These are phyloP conservation scores for Mallotus nudiflorus DNA, from an alignment of 345 rosid genomes.

Conservation along the genomic window DNA sequence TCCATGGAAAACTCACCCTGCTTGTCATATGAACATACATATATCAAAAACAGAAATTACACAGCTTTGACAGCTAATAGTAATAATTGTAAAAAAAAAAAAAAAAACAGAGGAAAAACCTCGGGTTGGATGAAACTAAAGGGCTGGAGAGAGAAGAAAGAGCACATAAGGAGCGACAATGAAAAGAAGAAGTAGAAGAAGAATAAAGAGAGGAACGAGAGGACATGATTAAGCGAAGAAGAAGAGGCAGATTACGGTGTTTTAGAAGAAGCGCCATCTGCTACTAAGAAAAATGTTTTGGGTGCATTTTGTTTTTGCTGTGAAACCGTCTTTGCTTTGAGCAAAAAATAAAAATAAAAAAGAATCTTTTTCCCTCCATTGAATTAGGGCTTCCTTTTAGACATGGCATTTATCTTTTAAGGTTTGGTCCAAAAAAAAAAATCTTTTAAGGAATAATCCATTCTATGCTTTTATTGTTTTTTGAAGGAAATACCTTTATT, in stretches of 20 bases:
- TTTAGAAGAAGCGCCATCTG: conserved; percentile 42
- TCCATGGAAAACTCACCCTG: conserved; percentile 52
- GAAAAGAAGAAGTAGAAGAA: conserved; percentile 11
- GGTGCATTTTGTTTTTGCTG: neutral
- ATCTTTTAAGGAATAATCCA: too few species aligned
- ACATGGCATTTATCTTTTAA: too few species aligned
- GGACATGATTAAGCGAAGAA: conserved; percentile 46
- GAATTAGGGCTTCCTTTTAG: too few species aligned
- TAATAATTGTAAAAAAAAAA: conserved; percentile 8
- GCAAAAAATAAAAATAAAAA: neutral
- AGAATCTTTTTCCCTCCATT: too few species aligned
- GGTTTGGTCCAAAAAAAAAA: too few species aligned
- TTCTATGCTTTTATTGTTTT: too few species aligned
- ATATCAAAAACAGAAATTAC: neutral
- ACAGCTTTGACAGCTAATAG: too few species aligned
- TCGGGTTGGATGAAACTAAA: conserved; percentile 39
- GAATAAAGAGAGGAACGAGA: conserved; percentile 30
- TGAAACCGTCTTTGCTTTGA: too few species aligned
- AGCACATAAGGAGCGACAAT: conserved; percentile 17
- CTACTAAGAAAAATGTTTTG: neutral
- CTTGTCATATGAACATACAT: conserved; percentile 38
- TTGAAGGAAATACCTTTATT: too few species aligned
- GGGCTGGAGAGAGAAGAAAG: conserved; percentile 27
- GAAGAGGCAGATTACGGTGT: conserved; percentile 35
- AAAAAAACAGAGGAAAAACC: conserved; percentile 36